A percentile compares a stretch with the other conserved stretches of the same genome.
These are phyloP conservation scores for Diutina neorugosa DNA, from an alignment of 1,139 yeast genomes.

Conservation along the genomic window DNA sequence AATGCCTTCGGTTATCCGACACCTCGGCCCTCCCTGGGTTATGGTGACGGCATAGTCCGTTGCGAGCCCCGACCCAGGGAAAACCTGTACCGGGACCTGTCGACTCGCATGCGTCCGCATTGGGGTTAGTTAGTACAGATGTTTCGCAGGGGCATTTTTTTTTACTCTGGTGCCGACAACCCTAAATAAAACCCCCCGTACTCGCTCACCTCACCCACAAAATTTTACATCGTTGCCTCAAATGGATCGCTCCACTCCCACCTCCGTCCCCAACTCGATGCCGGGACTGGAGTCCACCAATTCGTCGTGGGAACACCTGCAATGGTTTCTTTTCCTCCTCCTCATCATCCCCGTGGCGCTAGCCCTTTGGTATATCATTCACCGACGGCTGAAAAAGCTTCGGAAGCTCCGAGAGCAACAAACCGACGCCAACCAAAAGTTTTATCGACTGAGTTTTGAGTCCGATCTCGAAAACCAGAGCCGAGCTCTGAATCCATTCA, in stretches of 20 bases:
- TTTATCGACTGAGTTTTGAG: neutral
- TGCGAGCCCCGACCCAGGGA: neutral
- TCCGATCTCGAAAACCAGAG: neutral
- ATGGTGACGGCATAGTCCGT: neutral
- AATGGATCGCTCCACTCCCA: neutral
- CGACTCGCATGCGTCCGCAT: neutral
- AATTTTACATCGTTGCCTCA: no score
- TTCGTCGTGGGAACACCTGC: neutral
- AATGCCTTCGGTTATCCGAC: no score
- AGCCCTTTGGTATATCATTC: neutral
- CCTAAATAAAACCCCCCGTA: neutral
- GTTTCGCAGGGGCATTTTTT: constrained; percentile 3
- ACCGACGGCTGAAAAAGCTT: neutral
- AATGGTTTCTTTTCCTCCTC: constrained; percentile 3
- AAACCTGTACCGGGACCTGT: neutral
- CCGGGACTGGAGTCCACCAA: constrained; percentile 1
- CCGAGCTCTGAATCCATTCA: neutral
- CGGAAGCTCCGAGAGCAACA: neutral
- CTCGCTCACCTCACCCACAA: neutral
- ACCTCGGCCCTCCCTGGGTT: no score
- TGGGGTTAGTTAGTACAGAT: neutral
- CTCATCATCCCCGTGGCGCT: neutral
- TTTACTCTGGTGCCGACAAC: neutral
- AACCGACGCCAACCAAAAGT: neutral
- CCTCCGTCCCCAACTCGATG: constrained; percentile 2